Base-by-base conservation (phyloP, 1,139 yeast species). In the Pichia sp. region DNA sequence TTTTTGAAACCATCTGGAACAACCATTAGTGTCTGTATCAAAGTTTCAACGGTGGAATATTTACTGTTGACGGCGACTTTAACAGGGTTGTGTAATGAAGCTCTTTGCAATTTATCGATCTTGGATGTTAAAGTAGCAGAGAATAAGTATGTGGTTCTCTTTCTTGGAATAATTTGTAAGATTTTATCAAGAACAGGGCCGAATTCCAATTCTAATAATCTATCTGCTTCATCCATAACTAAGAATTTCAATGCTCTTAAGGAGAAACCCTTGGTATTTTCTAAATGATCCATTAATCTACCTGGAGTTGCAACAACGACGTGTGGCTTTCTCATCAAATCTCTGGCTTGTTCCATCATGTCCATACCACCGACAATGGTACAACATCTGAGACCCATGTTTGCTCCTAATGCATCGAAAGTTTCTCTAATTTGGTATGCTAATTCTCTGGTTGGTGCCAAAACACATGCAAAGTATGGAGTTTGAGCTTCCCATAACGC, bases 301-400 rank as follows among this genome's bases (percentile, higher is more conserved):
- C 99, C 99, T 0, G 98, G 98, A 0, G 99, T 93, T 20, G 98
- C 98, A 49, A 93, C 96, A 47, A 93, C 77, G 40, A 93, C 77
- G 62, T 93, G 99, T 2, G 99, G 99, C 62, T 89, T 90, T 56
- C 95, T 77, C 84, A 89, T 85, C 57, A 93, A 74, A 56, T 94
- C 96, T 54, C 96, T 76, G 0, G 97, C 94, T 67, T 93, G 99
- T 60, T 90, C 96, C 94, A 93, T 89, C 88, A 88, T 87, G 62
- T 89, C 96, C 94, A 93, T 93, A 55, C 99, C 99, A 57, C 99
- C 99, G 36, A 93, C 96, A 54, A 93, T 79, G 53, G 96, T 91
- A 3, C 83, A 84, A 30, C 93, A 76, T 59, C 96, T 74, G 36
- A 91, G 76, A 1, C 99, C 99, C 95, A 93, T 91, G 17, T 82